Base-by-base conservation (phyloP, 2,329 filamentous ascomycete species). In the Proliferodiscus dingleyae region DNA sequence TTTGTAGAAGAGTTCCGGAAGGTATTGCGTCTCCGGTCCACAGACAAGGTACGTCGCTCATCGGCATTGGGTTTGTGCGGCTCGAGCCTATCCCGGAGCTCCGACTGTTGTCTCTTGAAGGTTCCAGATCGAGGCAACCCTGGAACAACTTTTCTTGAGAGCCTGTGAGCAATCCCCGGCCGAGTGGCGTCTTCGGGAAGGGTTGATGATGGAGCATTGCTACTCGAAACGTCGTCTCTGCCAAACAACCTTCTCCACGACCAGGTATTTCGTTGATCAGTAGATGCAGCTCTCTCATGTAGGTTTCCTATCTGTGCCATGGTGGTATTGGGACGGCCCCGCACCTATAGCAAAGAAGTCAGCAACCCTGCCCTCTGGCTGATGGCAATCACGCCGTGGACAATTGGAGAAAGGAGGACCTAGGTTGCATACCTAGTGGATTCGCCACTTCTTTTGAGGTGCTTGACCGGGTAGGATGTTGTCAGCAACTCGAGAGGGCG, bases 91-190 rank as follows among this genome's bases (percentile, higher is more conserved):
- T 86, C 80, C 56, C 89, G 78, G 52, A 79, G 77, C 66, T 95
- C 90, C 22, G 88, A 91, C 62, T 86, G 78, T 64, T 91, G 88
- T 58, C 89, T 80, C 66, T 83, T 85, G 67, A 94, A 89, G 0
- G 88, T 94, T 57, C 84, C 80, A 4, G 82, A 73, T 39, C 88
- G 79, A 30, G 89, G 87, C 29, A 95, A 69, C 13, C 85, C 84
- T 15, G 89, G 85, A 13, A 90, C 80, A n/a, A 89, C 87, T 59
- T 75, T 81, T 55, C 79, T 48, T 5, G 61, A 65, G 13, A 63
- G 26, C 41, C 60, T 52, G 34, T 59, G 59, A 28, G 54, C 59
- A 22, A 63, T 45, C 7, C 59, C 56, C 21, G 59, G 43, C 38
- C 52, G 50, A 16, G 50, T 50, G 7, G 38, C 32, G 21, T 55